phyloP scores from a whole-genome alignment of 345 rosid genomes.

The Linum lewisii region DNA sequence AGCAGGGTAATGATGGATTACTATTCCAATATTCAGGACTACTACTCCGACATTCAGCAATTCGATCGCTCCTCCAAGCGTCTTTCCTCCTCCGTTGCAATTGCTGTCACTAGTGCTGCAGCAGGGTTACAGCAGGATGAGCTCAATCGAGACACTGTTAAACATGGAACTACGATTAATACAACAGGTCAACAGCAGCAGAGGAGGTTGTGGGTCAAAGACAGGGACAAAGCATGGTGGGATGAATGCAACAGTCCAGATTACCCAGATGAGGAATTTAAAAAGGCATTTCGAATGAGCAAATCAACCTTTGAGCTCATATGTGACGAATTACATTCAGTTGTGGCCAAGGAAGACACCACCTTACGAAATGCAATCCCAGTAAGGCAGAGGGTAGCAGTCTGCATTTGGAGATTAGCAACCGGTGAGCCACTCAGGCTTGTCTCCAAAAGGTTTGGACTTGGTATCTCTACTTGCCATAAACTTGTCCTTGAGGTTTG shows the following conservation, averaged over 20 bases:
- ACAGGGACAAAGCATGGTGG: constrained; percentile 87
- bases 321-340: constrained; percentile 72
- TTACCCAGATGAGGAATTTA: constrained; percentile 76
- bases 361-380: constrained; percentile 81
- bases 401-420: constrained; percentile 82
- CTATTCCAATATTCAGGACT: constrained; percentile 26
- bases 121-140: background rate
- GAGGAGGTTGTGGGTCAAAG: constrained; percentile 84
- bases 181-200: no score
- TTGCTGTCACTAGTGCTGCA: constrained; percentile 10
- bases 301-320: constrained; percentile 65
- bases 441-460: constrained; percentile 65
- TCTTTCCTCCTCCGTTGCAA: constrained; percentile 38
- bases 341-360: constrained; percentile 82
- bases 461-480: constrained; percentile 78
- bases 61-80: constrained; percentile 24
- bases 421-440: constrained; percentile 69
- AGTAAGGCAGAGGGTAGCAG: constrained; percentile 86
- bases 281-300: constrained; percentile 72
- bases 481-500: constrained; percentile 75
- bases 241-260: constrained; percentile 70
- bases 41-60: constrained; percentile 36
- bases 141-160: constrained; percentile 8
- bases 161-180: constrained; percentile 35
- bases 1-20: constrained; percentile 24